Conservation (phyloP, 164 flowering plant species). For the Kalanchoe fedtschenkoi region DNA sequence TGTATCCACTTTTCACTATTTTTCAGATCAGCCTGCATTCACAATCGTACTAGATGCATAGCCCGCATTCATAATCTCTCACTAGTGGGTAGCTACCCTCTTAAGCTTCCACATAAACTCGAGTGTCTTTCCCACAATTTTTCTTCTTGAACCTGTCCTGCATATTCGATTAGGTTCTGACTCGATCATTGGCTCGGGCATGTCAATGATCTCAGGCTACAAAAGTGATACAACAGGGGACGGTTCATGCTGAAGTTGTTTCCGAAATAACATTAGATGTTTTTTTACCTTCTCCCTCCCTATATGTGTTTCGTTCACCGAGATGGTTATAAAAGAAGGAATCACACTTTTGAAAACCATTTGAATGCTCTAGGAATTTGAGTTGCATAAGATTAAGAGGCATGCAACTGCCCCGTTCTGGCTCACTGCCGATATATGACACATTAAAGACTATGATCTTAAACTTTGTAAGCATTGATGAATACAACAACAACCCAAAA, state of each 20-base stretch:
- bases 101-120: neutral
- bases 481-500: neutral
- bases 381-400: slow-evolving; percentile 51
- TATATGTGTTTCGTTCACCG: slow-evolving; percentile 73
- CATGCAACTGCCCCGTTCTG: slow-evolving; percentile 82
- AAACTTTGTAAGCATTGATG: slow-evolving; percentile 49
- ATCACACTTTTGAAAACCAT: slow-evolving; percentile 82
- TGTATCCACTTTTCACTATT: slow-evolving; percentile 8
- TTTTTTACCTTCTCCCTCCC: slow-evolving; percentile 87
- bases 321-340: slow-evolving; percentile 72
- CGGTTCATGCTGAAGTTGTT: slow-evolving; percentile 69
- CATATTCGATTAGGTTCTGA: neutral
- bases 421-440: slow-evolving; percentile 85
- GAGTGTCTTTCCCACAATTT: slow-evolving; percentile 11
- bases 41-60: slow-evolving; percentile 20
- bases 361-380: slow-evolving; percentile 50
- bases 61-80: no score
- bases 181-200: neutral
- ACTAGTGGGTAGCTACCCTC: neutral
- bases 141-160: neutral
- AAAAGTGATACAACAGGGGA: slow-evolving; percentile 20
- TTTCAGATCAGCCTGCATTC: slow-evolving; percentile 82
- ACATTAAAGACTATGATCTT: slow-evolving; percentile 42
- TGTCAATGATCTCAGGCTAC: neutral
- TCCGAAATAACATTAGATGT: slow-evolving; percentile 73